Evolutionary conservation across 2,329 filamentous ascomycete genomes (phyloP).

Genomic region (Tolypocladium endophyticum): DNA sequence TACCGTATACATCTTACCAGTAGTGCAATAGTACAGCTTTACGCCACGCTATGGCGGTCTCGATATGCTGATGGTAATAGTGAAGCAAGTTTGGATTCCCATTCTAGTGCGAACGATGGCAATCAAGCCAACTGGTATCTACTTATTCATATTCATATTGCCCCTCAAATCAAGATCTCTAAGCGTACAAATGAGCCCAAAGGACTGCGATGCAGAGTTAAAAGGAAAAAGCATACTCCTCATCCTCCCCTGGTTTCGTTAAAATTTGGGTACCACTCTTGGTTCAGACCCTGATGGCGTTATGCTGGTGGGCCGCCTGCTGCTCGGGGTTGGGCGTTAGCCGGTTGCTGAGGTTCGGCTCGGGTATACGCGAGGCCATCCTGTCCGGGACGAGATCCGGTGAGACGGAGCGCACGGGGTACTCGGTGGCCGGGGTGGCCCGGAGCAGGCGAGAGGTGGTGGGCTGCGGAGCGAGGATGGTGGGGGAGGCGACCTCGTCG

Average conservation of each 20-base stretch:
- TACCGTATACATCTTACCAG: no score
- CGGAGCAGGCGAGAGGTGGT: slow-evolving; percentile 43
- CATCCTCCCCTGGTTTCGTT: not conserved
- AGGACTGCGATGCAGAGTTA: not conserved
- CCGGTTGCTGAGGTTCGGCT: slow-evolving; percentile 31
- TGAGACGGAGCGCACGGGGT: slow-evolving; percentile 43
- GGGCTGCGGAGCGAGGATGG: slow-evolving; percentile 43
- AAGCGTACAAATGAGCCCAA: not conserved
- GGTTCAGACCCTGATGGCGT: slow-evolving; percentile 8
- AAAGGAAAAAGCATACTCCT: not conserved
- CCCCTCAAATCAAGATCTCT: not conserved
- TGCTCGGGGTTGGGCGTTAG: slow-evolving; percentile 39
- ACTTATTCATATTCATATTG: not conserved
- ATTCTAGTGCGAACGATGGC: not conserved
- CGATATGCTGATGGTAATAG: not conserved
- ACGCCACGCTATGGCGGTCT: no score
- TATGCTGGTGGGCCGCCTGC: slow-evolving; percentile 16
- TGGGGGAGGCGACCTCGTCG: slow-evolving; percentile 31
- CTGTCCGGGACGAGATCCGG: slow-evolving; percentile 52
- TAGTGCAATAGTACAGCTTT: no score
- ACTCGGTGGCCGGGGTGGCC: slow-evolving; percentile 44
- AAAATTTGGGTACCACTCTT: not conserved
- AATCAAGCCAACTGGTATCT: not conserved
- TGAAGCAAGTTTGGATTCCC: not conserved
- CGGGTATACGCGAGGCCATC: slow-evolving; percentile 47